These are phyloP conservation scores for Pyricularia grisea DNA, from an alignment of 2,329 filamentous ascomycete species.

Conservation along the genomic window DNA sequence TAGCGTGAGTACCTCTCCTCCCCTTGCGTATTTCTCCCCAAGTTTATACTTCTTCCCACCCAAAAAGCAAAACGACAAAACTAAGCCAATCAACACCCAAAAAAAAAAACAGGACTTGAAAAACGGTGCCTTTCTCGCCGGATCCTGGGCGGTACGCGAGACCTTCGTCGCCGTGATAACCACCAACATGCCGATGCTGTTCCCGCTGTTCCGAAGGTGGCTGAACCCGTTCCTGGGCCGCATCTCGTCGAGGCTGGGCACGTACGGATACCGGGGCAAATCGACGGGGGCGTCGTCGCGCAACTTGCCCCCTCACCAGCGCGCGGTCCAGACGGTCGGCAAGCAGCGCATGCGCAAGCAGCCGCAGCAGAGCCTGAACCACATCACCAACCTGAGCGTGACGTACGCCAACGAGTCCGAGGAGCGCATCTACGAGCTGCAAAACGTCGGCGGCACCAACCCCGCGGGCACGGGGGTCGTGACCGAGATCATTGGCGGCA, in stretches of 20 bases:
- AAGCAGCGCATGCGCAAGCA: conserved; percentile 24
- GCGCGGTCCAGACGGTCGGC: conserved; percentile 63
- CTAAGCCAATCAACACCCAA: background rate
- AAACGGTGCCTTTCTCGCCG: conserved; percentile 25
- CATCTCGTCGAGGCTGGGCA: background rate
- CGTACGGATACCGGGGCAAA: background rate
- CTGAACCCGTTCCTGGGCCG: background rate
- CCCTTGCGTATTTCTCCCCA: too few species aligned
- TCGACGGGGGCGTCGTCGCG: conserved; percentile 19
- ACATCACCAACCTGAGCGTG: background rate
- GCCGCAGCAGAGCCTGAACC: background rate
- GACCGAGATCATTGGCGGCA: background rate
- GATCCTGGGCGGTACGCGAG: conserved; percentile 25
- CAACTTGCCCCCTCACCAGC: conserved; percentile 42
- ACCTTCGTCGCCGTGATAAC: conserved; percentile 16
- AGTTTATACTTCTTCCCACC: too few species aligned
- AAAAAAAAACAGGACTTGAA: conserved; percentile 18
- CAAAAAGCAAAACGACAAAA: too few species aligned
- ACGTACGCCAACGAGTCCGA: background rate
- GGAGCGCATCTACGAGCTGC: conserved; percentile 1
- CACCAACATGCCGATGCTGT: conserved; percentile 14
- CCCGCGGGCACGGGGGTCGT: background rate
- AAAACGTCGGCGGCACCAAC: background rate
- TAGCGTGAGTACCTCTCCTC: conserved; percentile 14
- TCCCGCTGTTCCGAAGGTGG: conserved; percentile 10